Percentiles rank a stretch among this genome's conserved stretches.
phyloP scores from a whole-genome alignment of 2,329 filamentous ascomycete genomes.

The Fusarium xyrophilum region DNA sequence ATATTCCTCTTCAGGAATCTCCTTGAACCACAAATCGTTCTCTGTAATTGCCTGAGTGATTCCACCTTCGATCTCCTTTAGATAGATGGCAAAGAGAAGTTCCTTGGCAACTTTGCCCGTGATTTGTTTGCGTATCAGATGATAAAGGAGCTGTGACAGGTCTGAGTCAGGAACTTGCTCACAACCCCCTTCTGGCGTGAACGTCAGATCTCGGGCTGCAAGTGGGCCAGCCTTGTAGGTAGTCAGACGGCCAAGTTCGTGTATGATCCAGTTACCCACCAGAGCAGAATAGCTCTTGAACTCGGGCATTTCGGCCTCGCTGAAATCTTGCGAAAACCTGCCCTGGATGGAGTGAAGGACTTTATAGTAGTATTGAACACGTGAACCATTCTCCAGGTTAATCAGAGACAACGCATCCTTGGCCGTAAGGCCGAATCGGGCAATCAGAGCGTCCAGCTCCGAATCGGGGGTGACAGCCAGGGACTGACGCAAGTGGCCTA shows the following conservation, averaged over 20 bases:
- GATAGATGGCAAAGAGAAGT: constrained; percentile 60
- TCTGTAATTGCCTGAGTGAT: constrained; percentile 55
- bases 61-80: constrained; percentile 53
- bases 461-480: constrained; percentile 77
- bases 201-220: constrained; percentile 45
- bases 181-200: constrained; percentile 57
- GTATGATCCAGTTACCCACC: constrained; percentile 72
- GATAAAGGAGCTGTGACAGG: constrained; percentile 59
- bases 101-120: constrained; percentile 66
- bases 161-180: constrained; percentile 53
- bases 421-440: constrained; percentile 70
- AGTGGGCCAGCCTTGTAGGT: constrained; percentile 54
- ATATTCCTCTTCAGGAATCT: constrained; percentile 59
- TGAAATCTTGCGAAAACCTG: constrained; percentile 36
- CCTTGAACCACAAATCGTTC: constrained; percentile 62
- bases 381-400: constrained; percentile 76
- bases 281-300: constrained; percentile 53
- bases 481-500: constrained; percentile 66
- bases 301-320: constrained; percentile 31
- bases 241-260: constrained; percentile 75
- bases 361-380: constrained; percentile 81
- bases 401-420: constrained; percentile 87
- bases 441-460: constrained; percentile 67
- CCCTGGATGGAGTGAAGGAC: constrained; percentile 60
- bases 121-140: constrained; percentile 57